phyloP scores from a whole-genome alignment of 2,329 filamentous ascomycete species.

The Cercospora sp. region DNA sequence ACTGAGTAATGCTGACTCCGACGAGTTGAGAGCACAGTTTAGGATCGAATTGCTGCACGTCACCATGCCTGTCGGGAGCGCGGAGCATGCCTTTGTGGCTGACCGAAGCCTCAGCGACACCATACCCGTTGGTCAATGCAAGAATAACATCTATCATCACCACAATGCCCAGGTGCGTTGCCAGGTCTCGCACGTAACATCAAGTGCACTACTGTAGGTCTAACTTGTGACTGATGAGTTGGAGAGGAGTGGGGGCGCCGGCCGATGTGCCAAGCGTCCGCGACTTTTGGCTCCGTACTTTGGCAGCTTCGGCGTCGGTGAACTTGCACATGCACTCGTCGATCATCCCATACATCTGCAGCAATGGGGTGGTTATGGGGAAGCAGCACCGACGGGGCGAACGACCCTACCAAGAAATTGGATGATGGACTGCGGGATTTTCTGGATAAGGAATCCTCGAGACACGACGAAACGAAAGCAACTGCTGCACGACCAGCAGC shows the following conservation, averaged over 20 bases:
- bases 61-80: background rate
- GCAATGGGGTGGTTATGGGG: conserved; percentile 66
- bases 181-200: background rate
- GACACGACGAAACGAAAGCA: conserved; percentile 52
- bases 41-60: background rate
- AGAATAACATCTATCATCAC: background rate
- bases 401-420: conserved; percentile 71
- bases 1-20: background rate
- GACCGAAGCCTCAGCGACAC: background rate
- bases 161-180: background rate
- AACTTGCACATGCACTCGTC: background rate
- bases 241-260: background rate
- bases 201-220: background rate
- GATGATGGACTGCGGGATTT: conserved; percentile 83
- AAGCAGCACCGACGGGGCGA: conserved; percentile 44
- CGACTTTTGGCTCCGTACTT: conserved; percentile 5
- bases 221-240: background rate
- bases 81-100: background rate
- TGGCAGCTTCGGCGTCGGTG: background rate
- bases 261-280: background rate
- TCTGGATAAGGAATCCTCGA: conserved; percentile 76
- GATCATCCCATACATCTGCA: conserved; percentile 8
- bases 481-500: conserved; percentile 9
- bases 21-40: background rate
- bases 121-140: background rate